These are phyloP conservation scores for Cercospora sojina DNA, from an alignment of 2,329 filamentous ascomycete species.

Conservation along the genomic window DNA sequence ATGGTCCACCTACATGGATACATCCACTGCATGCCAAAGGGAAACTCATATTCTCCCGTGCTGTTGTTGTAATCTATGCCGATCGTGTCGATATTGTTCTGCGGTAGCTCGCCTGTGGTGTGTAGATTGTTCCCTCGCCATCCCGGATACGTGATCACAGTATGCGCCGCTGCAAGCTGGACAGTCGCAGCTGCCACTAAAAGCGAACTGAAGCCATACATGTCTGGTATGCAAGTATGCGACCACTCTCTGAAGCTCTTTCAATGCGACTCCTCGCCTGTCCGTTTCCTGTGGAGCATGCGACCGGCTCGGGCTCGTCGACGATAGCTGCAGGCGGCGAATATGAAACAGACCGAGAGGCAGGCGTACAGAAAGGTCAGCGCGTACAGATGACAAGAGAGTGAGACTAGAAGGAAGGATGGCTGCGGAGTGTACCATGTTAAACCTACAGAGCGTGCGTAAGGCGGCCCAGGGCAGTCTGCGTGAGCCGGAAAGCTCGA, in stretches of 20 bases:
- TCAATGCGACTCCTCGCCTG: slow-evolving; percentile 7
- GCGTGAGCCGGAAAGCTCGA: background rate
- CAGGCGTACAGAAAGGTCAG: background rate
- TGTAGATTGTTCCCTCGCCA: slow-evolving; percentile 85
- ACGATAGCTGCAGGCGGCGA: background rate
- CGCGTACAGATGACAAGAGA: slow-evolving; percentile 1
- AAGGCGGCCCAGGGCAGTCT: background rate
- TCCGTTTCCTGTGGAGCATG: slow-evolving; percentile 3
- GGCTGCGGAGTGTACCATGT: slow-evolving; percentile 2
- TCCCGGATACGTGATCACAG: slow-evolving; percentile 80
- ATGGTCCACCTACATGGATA: slow-evolving; percentile 74
- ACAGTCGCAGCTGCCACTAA: slow-evolving; percentile 7
- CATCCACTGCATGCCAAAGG: slow-evolving; percentile 92
- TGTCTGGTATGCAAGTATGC: background rate
- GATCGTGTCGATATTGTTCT: slow-evolving; percentile 44
- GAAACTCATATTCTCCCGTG: slow-evolving; percentile 39
- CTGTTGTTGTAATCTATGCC: slow-evolving; percentile 43
- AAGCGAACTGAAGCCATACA: background rate
- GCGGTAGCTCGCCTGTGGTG: slow-evolving; percentile 61
- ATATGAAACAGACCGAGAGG: slow-evolving; percentile 5
- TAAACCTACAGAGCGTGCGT: slow-evolving; percentile 1
- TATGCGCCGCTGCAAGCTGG: slow-evolving; percentile 56
- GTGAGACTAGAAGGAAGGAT: slow-evolving; percentile 1
- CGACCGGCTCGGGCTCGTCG: background rate
- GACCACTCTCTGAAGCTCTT: background rate